phyloP scores from a whole-genome alignment of 2,329 filamentous ascomycete species.

The Penicillium sp. region DNA sequence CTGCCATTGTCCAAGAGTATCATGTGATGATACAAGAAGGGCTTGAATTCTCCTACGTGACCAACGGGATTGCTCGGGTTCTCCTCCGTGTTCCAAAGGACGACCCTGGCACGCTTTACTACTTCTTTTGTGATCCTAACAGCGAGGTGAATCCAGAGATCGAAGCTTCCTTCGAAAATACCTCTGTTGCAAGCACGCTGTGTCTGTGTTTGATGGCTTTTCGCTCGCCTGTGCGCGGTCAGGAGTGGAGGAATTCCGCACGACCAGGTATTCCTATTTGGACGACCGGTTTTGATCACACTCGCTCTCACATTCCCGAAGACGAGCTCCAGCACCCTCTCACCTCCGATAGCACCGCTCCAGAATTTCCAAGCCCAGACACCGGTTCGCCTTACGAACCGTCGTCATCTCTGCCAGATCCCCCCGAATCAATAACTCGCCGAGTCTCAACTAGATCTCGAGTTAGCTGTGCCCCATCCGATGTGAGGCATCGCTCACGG shows the following conservation, averaged over 20 bases:
- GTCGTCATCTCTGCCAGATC: constrained; percentile 19
- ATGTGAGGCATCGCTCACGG: constrained; percentile 2
- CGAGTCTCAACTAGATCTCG: constrained; percentile 18
- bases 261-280: constrained; percentile 16
- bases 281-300: constrained; percentile 21
- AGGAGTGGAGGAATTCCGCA: constrained; percentile 23
- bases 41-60: neutral
- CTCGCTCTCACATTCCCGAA: constrained; percentile 18
- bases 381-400: constrained; percentile 18
- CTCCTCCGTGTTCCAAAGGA: neutral
- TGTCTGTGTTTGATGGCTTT: constrained; percentile 27
- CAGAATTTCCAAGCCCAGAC: constrained; percentile 16
- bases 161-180: neutral
- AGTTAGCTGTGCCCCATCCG: constrained; percentile 15
- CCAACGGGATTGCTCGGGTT: neutral
- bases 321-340: constrained; percentile 18
- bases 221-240: constrained; percentile 13
- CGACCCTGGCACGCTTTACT: constrained; percentile 24
- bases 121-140: constrained; percentile 27
- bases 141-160: constrained; percentile 6
- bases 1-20: neutral
- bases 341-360: constrained; percentile 18
- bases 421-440: constrained; percentile 9
- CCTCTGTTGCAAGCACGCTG: constrained; percentile 19
- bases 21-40: neutral